phyloP scores from a whole-genome alignment of 768 basidiomycete genomes.

The Cystobasidium tubakii region DNA sequence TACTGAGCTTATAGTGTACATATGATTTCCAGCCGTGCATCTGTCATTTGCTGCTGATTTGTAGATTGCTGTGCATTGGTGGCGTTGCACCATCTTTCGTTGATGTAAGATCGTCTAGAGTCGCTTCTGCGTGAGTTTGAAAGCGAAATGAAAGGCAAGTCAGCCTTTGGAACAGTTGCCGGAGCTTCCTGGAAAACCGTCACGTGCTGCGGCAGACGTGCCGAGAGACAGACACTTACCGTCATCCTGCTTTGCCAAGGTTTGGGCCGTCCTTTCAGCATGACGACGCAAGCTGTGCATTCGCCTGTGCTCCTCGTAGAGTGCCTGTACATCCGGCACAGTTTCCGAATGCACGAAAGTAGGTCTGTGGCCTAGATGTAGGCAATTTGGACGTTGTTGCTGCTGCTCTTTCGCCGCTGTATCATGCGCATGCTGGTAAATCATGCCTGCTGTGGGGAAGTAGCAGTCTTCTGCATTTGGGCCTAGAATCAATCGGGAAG shows the following conservation, averaged over 20 bases:
- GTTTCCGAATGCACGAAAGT: conserved; percentile 18
- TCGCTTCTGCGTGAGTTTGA: no score
- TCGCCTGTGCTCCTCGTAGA: background rate
- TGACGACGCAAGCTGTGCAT: background rate
- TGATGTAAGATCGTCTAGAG: background rate
- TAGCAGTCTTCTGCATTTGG: background rate
- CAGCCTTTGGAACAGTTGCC: no score
- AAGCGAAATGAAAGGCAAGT: no score
- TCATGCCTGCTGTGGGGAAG: background rate
- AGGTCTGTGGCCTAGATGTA: conserved; percentile 26
- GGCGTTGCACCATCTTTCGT: background rate
- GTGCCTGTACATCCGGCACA: conserved; percentile 25
- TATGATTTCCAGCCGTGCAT: background rate
- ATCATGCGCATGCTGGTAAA: background rate
- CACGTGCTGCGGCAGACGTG: no score
- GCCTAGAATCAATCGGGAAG: background rate
- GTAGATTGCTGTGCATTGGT: background rate
- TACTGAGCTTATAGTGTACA: background rate
- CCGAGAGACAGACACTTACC: background rate
- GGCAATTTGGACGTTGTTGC: conserved; percentile 1
- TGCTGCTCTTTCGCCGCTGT: background rate
- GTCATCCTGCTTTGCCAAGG: background rate
- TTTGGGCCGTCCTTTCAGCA: background rate
- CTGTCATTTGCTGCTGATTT: background rate
- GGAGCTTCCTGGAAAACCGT: no score